These are phyloP conservation scores for Penicillium sp. DNA, from an alignment of 2,329 filamentous ascomycete species.

Conservation along the genomic window DNA sequence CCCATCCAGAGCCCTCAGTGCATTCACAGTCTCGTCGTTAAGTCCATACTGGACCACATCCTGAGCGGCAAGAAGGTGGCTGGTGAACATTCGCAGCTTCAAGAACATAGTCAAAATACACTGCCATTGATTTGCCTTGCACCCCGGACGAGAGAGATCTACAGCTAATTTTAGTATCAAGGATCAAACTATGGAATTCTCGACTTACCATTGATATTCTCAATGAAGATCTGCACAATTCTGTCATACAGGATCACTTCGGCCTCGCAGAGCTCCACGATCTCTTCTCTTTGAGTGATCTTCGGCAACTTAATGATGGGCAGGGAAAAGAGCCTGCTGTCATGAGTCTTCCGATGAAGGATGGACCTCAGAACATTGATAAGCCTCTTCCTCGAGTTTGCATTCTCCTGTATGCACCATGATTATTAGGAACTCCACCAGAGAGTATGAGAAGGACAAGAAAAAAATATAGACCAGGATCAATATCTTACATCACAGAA, in stretches of 20 bases:
- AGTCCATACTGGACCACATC: constrained; percentile 54
- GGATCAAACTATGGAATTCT: not conserved
- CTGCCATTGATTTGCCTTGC: constrained; percentile 37
- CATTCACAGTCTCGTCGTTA: constrained; percentile 52
- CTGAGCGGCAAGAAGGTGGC: constrained; percentile 57
- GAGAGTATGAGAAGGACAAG: not conserved
- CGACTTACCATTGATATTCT: constrained; percentile 32
- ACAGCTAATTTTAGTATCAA: constrained; percentile 40
- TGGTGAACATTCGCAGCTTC: constrained; percentile 58
- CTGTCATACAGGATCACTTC: constrained; percentile 62
- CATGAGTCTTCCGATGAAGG: constrained; percentile 63
- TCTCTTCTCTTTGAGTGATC: constrained; percentile 51
- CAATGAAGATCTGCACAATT: constrained; percentile 52
- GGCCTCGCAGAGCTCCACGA: constrained; percentile 58
- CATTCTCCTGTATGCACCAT: constrained; percentile 21
- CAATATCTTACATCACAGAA: constrained; percentile 32
- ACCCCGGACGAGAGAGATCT: constrained; percentile 6
- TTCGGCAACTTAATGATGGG: constrained; percentile 62
- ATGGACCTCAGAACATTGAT: constrained; percentile 44
- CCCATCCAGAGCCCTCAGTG: constrained; percentile 44
- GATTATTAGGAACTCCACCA: not conserved
- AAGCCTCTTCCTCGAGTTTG: constrained; percentile 31
- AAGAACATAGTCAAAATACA: constrained; percentile 57
- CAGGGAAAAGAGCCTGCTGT: constrained; percentile 58
- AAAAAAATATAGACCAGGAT: not conserved